A percentile compares a stretch with the other conserved stretches of the same genome.
These are phyloP conservation scores for Barbatosphaeria neglecta DNA, from an alignment of 495 filamentous ascomycete genomes.

Conservation along the genomic window DNA sequence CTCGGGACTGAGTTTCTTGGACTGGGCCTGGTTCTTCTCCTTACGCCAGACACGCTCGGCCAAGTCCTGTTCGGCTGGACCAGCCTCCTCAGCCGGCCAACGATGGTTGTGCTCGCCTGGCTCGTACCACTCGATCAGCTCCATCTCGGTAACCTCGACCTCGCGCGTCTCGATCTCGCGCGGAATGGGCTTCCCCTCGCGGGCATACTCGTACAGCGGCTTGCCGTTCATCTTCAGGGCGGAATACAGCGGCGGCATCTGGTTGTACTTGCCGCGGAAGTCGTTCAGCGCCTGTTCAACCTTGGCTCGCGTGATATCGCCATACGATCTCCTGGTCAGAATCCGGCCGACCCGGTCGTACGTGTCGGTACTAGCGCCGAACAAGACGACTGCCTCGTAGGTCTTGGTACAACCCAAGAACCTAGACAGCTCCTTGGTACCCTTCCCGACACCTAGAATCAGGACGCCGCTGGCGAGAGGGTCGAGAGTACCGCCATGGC, in stretches of 20 bases:
- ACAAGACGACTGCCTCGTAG: conserved; percentile 80
- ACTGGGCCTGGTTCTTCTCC: conserved; percentile 27
- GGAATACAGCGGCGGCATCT: conserved; percentile 86
- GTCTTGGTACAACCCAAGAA: conserved; percentile 85
- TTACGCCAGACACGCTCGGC: conserved; percentile 58
- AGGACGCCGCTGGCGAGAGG: conserved; percentile 89
- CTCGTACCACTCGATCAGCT: conserved; percentile 80
- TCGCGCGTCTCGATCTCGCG: conserved; percentile 69
- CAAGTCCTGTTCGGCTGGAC: conserved; percentile 55
- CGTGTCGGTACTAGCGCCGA: conserved; percentile 85
- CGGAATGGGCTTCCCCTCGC: conserved; percentile 74
- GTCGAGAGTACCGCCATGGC: conserved; percentile 92
- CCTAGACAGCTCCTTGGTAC: conserved; percentile 66
- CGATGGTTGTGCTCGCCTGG: conserved; percentile 62
- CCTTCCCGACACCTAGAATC: conserved; percentile 74
- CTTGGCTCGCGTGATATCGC: conserved; percentile 62
- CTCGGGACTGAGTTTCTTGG: conserved; percentile 27
- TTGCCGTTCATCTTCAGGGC: conserved; percentile 86
- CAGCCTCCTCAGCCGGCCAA: conserved; percentile 66
- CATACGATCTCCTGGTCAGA: conserved; percentile 57
- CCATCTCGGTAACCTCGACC: conserved; percentile 62
- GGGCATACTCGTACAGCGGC: conserved; percentile 87
- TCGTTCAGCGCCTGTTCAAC: conserved; percentile 65
- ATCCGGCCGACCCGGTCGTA: conserved; percentile 82
- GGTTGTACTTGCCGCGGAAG: conserved; percentile 81